These are phyloP conservation scores for Elsinoe perseae DNA, from an alignment of 2,329 filamentous ascomycete species.

Conservation along the genomic window DNA sequence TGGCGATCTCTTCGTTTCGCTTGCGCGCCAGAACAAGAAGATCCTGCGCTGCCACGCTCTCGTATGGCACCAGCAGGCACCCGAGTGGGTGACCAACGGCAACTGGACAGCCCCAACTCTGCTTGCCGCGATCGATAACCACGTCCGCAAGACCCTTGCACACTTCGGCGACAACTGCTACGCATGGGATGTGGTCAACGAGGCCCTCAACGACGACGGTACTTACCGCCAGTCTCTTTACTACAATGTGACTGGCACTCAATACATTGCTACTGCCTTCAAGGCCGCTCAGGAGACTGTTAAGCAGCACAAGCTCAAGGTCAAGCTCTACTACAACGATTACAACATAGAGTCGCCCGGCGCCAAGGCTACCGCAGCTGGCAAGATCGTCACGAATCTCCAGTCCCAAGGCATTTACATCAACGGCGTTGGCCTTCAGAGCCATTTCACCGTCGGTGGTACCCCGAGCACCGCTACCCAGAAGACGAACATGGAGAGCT, in stretches of 20 bases:
- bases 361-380: constrained; percentile 35
- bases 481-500: constrained; percentile 42
- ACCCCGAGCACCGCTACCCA: constrained; percentile 42
- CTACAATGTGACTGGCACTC: constrained; percentile 47
- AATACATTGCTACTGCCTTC: constrained; percentile 54
- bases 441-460: constrained; percentile 51
- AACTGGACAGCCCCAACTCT: constrained; percentile 55
- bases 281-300: constrained; percentile 47
- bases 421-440: constrained; percentile 56
- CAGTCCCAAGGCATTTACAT: constrained; percentile 39
- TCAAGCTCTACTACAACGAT: constrained; percentile 57
- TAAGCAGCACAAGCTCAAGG: constrained; percentile 45
- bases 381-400: constrained; percentile 31
- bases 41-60: constrained; percentile 56
- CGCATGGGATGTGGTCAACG: constrained; percentile 60
- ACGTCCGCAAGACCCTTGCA: constrained; percentile 51
- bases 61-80: constrained; percentile 48
- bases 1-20: constrained; percentile 44
- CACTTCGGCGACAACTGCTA: constrained; percentile 55
- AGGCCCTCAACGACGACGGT: constrained; percentile 53
- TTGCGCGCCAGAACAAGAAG: constrained; percentile 36
- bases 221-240: constrained; percentile 48
- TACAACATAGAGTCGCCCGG: constrained; percentile 55
- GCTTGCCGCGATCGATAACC: constrained; percentile 48
- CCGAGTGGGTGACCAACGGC: constrained; percentile 42